Conservation (phyloP, 805 yeast genomes). For the Wickerhamiella azyma region DNA sequence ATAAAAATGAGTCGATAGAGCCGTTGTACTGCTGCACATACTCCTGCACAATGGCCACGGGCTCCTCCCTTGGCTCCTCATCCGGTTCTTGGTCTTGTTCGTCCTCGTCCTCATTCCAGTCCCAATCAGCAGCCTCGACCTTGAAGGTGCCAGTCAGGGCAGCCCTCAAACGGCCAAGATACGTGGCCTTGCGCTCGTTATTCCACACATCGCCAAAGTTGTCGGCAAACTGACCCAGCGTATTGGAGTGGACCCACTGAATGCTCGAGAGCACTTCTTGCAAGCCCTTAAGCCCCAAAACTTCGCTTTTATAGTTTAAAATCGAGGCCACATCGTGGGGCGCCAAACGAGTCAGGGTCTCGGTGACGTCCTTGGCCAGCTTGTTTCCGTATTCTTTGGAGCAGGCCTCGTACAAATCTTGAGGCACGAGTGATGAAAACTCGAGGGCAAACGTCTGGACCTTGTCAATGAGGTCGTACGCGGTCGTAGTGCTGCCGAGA, state of each 20-base stretch:
- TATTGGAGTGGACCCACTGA: slow-evolving; percentile 8
- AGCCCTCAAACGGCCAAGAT: slow-evolving; percentile 10
- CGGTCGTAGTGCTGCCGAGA: neutral
- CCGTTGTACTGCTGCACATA: slow-evolving; percentile 9
- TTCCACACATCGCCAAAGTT: slow-evolving; percentile 12
- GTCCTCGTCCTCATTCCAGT: slow-evolving; percentile 17
- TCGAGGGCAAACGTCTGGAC: slow-evolving; percentile 8
- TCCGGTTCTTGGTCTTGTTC: slow-evolving; percentile 9
- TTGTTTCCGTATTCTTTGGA: slow-evolving; percentile 6
- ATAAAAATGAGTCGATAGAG: slow-evolving; percentile 10
- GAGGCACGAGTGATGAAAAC: neutral
- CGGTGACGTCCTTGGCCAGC: slow-evolving; percentile 5
- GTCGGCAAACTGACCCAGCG: slow-evolving; percentile 9
- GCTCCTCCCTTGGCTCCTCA: neutral
- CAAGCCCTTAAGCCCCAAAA: slow-evolving; percentile 9
- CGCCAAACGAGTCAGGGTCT: slow-evolving; percentile 11
- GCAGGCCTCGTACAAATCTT: neutral
- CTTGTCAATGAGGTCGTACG: slow-evolving; percentile 6
- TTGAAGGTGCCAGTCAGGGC: slow-evolving; percentile 6
- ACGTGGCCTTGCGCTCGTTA: slow-evolving; percentile 8
- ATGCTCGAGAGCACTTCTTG: slow-evolving; percentile 5
- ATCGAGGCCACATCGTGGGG: slow-evolving; percentile 10
- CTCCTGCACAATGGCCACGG: neutral
- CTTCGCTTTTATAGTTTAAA: slow-evolving; percentile 4
- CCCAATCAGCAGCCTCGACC: slow-evolving; percentile 13